Evolutionary conservation across 345 rosid species (phyloP).

Genomic region (Populus tremula): DNA sequence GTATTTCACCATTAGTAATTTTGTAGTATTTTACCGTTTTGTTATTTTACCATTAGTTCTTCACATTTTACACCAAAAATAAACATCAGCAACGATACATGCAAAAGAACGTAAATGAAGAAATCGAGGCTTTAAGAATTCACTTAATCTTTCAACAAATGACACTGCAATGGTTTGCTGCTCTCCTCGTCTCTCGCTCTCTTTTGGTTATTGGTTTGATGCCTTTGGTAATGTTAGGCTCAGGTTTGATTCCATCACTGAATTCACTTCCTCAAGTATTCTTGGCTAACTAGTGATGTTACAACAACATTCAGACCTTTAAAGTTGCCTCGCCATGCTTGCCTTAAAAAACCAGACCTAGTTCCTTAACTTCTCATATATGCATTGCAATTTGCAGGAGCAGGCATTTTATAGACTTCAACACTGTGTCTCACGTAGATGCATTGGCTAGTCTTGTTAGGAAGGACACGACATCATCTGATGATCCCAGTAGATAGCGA

Average conservation of each 20-base stretch:
- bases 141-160: not conserved
- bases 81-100: not conserved
- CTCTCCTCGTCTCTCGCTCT: not conserved
- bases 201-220: not conserved
- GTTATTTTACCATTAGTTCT: no score
- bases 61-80: not conserved
- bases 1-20: no score
- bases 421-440: slow-evolving; percentile 6
- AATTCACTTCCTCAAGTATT: not conserved
- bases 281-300: not conserved
- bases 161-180: not conserved
- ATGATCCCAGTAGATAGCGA: slow-evolving; percentile 63
- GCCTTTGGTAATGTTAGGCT: not conserved
- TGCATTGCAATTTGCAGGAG: not conserved
- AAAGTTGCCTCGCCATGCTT: no score
- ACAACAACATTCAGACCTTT: not conserved
- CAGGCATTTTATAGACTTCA: not conserved
- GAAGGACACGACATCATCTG: slow-evolving; percentile 78
- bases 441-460: slow-evolving; percentile 58
- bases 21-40: no score
- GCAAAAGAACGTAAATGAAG: not conserved
- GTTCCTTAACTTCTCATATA: not conserved
- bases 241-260: no score
- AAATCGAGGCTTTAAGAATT: not conserved
- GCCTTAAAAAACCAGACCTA: slow-evolving; percentile 2